phyloP scores from a whole-genome alignment of 371 early-diverging fungal genomes.

The Thermomucor indicae-seudaticae region DNA sequence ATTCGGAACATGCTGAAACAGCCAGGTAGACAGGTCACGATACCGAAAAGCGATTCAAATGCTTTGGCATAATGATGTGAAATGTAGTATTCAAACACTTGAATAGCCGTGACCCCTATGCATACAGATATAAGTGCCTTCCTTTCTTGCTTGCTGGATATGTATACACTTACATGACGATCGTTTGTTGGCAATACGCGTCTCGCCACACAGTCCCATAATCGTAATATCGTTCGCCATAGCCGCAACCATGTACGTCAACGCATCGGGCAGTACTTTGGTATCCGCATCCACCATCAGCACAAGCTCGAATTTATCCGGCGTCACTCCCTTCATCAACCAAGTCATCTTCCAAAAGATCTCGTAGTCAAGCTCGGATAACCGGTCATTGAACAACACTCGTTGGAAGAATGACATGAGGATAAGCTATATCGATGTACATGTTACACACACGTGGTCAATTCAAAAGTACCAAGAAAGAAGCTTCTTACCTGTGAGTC shows the following conservation, averaged over 20 bases:
- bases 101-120: slow-evolving; percentile 46
- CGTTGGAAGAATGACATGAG: slow-evolving; percentile 96
- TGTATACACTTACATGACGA: slow-evolving; percentile 74
- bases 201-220: slow-evolving; percentile 88
- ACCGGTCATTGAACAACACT: slow-evolving; percentile 88
- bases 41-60: slow-evolving; percentile 95
- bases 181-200: slow-evolving; percentile 79
- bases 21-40: slow-evolving; percentile 97
- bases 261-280: slow-evolving; percentile 70
- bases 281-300: slow-evolving; percentile 99
- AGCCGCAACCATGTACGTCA: slow-evolving; percentile 76
- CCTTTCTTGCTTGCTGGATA: neutral
- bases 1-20: slow-evolving; percentile 93
- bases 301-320: slow-evolving; percentile 86
- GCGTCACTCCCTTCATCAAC: slow-evolving; percentile 78
- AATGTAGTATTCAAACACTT: slow-evolving; percentile 95
- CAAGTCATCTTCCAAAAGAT: slow-evolving; percentile 88
- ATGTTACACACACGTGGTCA: neutral
- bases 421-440: slow-evolving; percentile 43
- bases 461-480: neutral
- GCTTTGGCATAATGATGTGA: slow-evolving; percentile 94
- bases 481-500: slow-evolving; percentile 98
- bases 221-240: slow-evolving; percentile 81
- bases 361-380: slow-evolving; percentile 95
- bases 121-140: slow-evolving; percentile 21